phyloP scores from a whole-genome alignment of 345 rosid genomes.

The Bruguiera sexangula region DNA sequence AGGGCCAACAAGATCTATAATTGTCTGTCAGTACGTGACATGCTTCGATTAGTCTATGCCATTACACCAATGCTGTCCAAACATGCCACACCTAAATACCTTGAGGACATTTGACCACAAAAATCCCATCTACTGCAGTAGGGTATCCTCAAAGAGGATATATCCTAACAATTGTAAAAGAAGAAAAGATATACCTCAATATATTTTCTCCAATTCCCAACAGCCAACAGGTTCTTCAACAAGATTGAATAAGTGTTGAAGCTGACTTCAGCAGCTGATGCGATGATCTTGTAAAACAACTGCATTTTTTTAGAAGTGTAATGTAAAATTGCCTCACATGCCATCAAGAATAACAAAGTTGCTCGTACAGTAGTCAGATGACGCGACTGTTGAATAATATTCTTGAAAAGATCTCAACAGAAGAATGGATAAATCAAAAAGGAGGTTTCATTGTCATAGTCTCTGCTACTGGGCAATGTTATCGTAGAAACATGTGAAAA shows the following conservation, averaged over 20 bases:
- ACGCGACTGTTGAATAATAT: no score
- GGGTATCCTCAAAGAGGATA: not conserved
- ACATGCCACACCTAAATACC: not conserved
- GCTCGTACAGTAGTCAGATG: no score
- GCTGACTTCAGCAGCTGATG: constrained; percentile 57
- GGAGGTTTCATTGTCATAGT: not conserved
- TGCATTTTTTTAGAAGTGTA: constrained; percentile 21
- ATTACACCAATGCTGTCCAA: not conserved
- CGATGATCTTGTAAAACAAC: constrained; percentile 72
- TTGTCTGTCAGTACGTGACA: not conserved
- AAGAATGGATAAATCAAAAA: not conserved
- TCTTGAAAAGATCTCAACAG: not conserved
- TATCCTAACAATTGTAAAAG: not conserved
- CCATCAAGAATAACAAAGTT: no score
- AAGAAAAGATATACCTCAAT: constrained; percentile 53
- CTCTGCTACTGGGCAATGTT: not conserved
- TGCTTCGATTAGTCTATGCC: not conserved
- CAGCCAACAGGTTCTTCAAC: constrained; percentile 70
- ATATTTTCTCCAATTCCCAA: constrained; percentile 93
- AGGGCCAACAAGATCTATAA: not conserved
- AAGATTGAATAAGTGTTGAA: constrained; percentile 53
- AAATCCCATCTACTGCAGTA: constrained; percentile 6
- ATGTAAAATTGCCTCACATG: no score
- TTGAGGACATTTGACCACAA: constrained; percentile 1
- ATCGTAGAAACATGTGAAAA: not conserved